Evolutionary conservation across 331 rosid species (phyloP), one percentile per base, ranked within the genome.

Genomic region (Erythrophleum ivorense): DNA sequence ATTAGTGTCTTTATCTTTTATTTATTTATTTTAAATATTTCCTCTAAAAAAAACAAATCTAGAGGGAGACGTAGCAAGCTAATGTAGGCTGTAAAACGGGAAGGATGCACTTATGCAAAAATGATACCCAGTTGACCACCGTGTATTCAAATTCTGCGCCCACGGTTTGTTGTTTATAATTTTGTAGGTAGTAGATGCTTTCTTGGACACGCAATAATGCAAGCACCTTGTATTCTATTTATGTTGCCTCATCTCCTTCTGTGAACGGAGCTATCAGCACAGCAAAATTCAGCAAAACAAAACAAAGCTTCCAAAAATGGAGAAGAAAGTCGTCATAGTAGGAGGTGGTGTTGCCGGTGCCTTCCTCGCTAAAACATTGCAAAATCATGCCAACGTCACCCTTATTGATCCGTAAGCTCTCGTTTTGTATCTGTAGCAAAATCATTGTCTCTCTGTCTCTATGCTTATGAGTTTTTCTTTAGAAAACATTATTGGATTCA

Each of bases 291-390:
- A 18, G 21, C 73, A 7, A 11, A 41, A 40, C 2, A 18, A 41
- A 67, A 67, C 73, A 40, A n/a, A 80, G 36, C 62, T 41, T 58
- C 16, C 24, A 59, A 18, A 45, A 24, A 58, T 9, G 45, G 40
- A 12, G 41, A 84, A 84, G 84, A 89, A 90, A 81, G 91, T 94
- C 52, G 98, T 88, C 77, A 86, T 94, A 52, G 40, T 92, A 33
- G 98, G 98, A 71, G 98, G 97, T 1, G 98, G 98, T 67, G 86
- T 89, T n/a, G 96, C 94, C 8, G 98, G 98, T 54, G 90, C 97
- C 3, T 33, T 84, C 53, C 79, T 94, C 0, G 94, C 97, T 29
- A 89, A 90, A 79, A 85, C 83, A 19, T 58, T 94, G 24, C 98
- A 94, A 46, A 79, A 86, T 84, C 82, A 52, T 14, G 87, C 92